Conservation (phyloP, 352 stramenopile genomes). For the Phytopythium kandeliae region DNA sequence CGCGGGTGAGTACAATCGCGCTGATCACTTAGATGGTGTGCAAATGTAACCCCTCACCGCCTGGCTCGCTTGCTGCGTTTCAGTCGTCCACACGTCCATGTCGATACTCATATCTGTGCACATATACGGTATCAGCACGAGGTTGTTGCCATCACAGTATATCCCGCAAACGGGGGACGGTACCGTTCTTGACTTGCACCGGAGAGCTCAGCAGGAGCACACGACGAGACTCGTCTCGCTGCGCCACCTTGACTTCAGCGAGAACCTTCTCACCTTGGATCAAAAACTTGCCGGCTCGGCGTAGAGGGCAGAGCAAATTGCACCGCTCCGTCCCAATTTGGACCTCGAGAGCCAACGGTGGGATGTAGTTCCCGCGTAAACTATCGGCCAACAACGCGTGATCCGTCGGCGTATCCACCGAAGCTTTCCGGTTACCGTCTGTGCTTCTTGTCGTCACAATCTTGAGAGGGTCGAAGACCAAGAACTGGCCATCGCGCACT, state of each 20-base stretch:
- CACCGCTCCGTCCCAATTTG: conserved; percentile 61
- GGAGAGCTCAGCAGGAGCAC: conserved; percentile 83
- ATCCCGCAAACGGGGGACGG: no score
- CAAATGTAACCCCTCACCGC: conserved; percentile 23
- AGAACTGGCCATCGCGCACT: conserved; percentile 76
- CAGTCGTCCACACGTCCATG: conserved; percentile 78
- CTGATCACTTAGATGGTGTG: neutral
- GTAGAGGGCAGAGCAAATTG: conserved; percentile 78
- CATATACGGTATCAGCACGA: conserved; percentile 6
- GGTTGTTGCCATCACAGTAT: no score
- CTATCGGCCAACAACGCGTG: conserved; percentile 72
- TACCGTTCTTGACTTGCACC: conserved; percentile 86
- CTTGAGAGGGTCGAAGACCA: conserved; percentile 86
- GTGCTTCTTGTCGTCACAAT: conserved; percentile 44
- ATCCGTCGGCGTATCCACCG: conserved; percentile 34
- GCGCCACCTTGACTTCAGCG: conserved; percentile 85
- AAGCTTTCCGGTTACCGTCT: conserved; percentile 20
- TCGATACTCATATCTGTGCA: conserved; percentile 63
- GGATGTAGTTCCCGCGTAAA: conserved; percentile 76
- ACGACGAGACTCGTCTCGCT: conserved; percentile 77
- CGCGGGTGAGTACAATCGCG: neutral
- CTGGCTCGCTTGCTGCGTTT: conserved; percentile 37
- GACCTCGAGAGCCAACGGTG: conserved; percentile 80
- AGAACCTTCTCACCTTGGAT: conserved; percentile 83
- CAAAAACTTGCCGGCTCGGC: conserved; percentile 82